Evolutionary conservation across 345 rosid species (phyloP).

Genomic region (Clarkia xantiana): DNA sequence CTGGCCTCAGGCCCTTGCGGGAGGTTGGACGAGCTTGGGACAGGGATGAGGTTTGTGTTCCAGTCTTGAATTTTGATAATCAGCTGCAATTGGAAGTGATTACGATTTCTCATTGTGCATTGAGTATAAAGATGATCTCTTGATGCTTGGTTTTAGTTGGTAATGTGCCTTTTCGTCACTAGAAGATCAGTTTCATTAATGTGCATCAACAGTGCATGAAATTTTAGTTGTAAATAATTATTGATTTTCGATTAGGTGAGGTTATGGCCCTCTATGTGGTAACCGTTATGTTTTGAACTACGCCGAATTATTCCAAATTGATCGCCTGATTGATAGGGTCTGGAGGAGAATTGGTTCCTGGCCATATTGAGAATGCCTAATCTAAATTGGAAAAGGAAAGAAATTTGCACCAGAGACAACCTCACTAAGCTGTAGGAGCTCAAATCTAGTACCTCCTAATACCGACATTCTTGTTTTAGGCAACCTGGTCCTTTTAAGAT

Average conservation of each 20-base stretch:
- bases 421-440: too few species aligned
- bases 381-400: too few species aligned
- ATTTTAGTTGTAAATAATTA: neutral
- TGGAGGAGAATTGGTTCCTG: neutral
- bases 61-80: conserved; percentile 5
- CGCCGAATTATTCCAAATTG: neutral
- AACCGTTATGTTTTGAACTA: neutral
- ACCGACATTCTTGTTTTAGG: too few species aligned
- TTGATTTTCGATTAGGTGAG: neutral
- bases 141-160: too few species aligned
- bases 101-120: neutral
- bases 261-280: neutral
- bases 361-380: neutral
- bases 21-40: conserved; percentile 87
- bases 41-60: conserved; percentile 54
- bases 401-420: too few species aligned
- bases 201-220: neutral
- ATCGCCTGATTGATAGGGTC: neutral
- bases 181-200: neutral
- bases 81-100: neutral
- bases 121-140: neutral
- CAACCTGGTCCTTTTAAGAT: too few species aligned
- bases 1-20: conserved; percentile 66
- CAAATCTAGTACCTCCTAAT: too few species aligned
- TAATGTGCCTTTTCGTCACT: neutral